These are phyloP conservation scores for Onygenales sp. DNA, from an alignment of 2,329 filamentous ascomycete species.

Conservation along the genomic window DNA sequence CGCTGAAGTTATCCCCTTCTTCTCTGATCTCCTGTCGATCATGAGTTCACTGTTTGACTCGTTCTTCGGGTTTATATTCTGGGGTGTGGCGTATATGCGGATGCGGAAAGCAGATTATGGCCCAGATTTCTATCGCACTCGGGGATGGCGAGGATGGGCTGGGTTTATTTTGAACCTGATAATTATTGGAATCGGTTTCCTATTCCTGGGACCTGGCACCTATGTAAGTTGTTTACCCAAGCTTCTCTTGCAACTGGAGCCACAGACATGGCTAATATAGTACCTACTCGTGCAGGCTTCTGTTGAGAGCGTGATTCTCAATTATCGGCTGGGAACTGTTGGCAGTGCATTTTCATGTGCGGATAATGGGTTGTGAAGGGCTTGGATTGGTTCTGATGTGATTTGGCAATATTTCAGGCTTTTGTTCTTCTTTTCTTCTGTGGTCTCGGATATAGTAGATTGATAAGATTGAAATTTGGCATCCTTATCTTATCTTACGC, in stretches of 20 bases:
- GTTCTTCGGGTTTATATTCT: slow-evolving; percentile 79
- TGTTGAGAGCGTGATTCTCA: slow-evolving; percentile 47
- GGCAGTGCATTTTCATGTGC: slow-evolving; percentile 66
- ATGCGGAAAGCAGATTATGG: slow-evolving; percentile 35
- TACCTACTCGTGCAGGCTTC: slow-evolving; percentile 25
- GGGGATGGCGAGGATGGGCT: slow-evolving; percentile 34
- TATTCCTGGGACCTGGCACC: slow-evolving; percentile 73
- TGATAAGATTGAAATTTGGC: background rate
- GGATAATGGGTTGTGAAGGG: slow-evolving; percentile 30
- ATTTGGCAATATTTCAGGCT: background rate
- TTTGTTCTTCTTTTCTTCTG: background rate
- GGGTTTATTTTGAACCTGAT: slow-evolving; percentile 53
- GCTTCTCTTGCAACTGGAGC: background rate
- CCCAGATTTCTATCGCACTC: slow-evolving; percentile 29
- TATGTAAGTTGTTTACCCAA: slow-evolving; percentile 43
- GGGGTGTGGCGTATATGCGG: slow-evolving; percentile 37
- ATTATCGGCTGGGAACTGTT: slow-evolving; percentile 56
- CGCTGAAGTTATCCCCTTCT: slow-evolving; percentile 88
- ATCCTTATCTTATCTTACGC: background rate
- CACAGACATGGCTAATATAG: background rate
- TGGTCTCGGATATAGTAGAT: background rate
- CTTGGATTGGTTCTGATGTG: background rate
- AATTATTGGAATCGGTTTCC: slow-evolving; percentile 65
- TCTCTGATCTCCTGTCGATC: slow-evolving; percentile 56
- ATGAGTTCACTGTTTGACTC: slow-evolving; percentile 74